Conservation (phyloP, 2,329 filamentous ascomycete species). For the Cordyceps militaris region DNA sequence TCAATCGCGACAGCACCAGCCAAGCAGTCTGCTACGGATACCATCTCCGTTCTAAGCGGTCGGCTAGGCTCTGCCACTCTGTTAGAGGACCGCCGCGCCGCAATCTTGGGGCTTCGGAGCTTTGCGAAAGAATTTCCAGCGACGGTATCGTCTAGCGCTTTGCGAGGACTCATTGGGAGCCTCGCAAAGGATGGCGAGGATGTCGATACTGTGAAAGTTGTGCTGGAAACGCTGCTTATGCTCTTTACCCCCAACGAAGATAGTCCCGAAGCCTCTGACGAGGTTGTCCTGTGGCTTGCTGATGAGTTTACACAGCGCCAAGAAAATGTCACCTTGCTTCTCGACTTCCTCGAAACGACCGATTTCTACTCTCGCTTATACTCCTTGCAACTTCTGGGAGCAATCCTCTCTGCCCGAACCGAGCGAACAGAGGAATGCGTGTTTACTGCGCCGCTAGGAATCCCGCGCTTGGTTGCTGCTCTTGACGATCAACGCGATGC, state of each 20-base stretch:
- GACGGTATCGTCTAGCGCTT: conserved; percentile 86
- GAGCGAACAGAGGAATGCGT: conserved; percentile 94
- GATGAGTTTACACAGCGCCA: conserved; percentile 97
- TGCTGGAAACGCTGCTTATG: conserved; percentile 91
- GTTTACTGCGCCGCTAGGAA: conserved; percentile 78
- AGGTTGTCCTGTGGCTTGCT: conserved; percentile 91
- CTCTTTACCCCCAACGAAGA: conserved; percentile 67
- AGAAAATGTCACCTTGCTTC: conserved; percentile 87
- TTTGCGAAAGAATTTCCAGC: conserved; percentile 96
- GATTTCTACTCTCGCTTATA: conserved; percentile 93
- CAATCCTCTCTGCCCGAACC: conserved; percentile 76
- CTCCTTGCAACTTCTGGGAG: conserved; percentile 78
- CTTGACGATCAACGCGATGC: conserved; percentile 83
- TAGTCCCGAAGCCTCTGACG: conserved; percentile 89
- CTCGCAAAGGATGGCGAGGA: conserved; percentile 85
- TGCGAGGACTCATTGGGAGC: conserved; percentile 79
- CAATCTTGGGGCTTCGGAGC: conserved; percentile 85
- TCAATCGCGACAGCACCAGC: conserved; percentile 68
- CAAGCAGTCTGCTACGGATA: conserved; percentile 92
- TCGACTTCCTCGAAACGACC: conserved; percentile 78
- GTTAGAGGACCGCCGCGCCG: conserved; percentile 87
- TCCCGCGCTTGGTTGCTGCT: conserved; percentile 74
- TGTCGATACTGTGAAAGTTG: conserved; percentile 91
- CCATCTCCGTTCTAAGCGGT: conserved; percentile 82
- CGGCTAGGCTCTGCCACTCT: conserved; percentile 84